Conservation (phyloP, 148 eudicot genomes). For the Vaccinium macrocarpon region DNA sequence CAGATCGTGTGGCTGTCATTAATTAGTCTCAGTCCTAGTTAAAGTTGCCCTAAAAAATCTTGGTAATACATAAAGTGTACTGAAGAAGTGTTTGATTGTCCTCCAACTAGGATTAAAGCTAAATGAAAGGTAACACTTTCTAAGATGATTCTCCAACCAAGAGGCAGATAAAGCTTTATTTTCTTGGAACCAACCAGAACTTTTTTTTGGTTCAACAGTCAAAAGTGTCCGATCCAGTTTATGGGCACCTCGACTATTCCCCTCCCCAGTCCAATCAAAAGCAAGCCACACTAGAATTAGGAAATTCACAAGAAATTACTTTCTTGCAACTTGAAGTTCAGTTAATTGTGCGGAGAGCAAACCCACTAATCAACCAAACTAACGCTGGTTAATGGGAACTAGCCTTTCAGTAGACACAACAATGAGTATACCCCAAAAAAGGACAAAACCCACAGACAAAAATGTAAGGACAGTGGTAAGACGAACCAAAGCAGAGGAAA, state of each 20-base stretch:
- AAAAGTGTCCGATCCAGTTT: too few species aligned
- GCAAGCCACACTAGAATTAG: too few species aligned
- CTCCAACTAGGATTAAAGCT: not conserved
- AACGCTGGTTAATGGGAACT: not conserved
- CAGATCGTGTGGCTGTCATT: constrained; percentile 7
- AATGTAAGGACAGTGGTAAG: constrained; percentile 1
- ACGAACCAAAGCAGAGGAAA: not conserved
- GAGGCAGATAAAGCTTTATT: not conserved
- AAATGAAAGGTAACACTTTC: not conserved
- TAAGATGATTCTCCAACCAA: not conserved
- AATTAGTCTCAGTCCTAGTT: not conserved
- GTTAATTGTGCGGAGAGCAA: too few species aligned
- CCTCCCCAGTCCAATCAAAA: too few species aligned
- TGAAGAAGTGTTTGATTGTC: not conserved
- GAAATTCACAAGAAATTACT: too few species aligned
- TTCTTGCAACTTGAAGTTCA: too few species aligned
- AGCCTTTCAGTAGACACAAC: not conserved
- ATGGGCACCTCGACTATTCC: too few species aligned
- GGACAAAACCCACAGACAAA: constrained; percentile 9
- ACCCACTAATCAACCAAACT: too few species aligned
- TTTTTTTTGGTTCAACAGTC: too few species aligned
- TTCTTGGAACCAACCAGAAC: not conserved
- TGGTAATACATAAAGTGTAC: not conserved
- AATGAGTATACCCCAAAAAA: constrained; percentile 5
- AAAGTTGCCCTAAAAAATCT: not conserved